A percentile compares a stretch with the other conserved stretches of the same genome.
Conservation (phyloP, 495 filamentous ascomycete species). For the Sporormia fimetaria region DNA sequence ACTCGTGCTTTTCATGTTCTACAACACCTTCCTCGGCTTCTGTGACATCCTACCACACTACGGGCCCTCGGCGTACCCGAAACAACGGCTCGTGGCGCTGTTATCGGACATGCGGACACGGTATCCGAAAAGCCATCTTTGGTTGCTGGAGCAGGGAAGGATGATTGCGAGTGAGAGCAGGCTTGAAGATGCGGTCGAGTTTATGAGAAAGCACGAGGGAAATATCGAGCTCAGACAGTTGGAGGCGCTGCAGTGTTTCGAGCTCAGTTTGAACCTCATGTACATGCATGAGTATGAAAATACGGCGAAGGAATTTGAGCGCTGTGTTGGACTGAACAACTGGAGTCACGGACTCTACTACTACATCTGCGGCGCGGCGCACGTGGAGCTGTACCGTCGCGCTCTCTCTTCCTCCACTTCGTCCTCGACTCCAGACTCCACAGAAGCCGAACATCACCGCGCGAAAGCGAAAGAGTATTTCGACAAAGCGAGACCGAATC, state of each 20-base stretch:
- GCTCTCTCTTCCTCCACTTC: slow-evolving; percentile 30
- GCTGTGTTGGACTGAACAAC: slow-evolving; percentile 70
- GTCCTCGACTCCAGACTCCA: slow-evolving; percentile 42
- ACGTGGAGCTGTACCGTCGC: slow-evolving; percentile 70
- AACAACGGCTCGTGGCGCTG: slow-evolving; percentile 53
- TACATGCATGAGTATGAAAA: slow-evolving; percentile 62
- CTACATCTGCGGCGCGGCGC: slow-evolving; percentile 68
- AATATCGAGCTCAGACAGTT: slow-evolving; percentile 76
- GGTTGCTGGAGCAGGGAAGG: slow-evolving; percentile 82
- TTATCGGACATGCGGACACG: slow-evolving; percentile 60
- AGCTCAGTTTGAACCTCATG: slow-evolving; percentile 67
- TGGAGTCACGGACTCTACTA: slow-evolving; percentile 89
- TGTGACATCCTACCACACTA: slow-evolving; percentile 72
- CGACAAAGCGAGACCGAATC: slow-evolving; percentile 56
- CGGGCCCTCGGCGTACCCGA: slow-evolving; percentile 56
- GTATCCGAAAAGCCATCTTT: slow-evolving; percentile 75
- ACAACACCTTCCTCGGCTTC: slow-evolving; percentile 73
- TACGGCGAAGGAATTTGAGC: slow-evolving; percentile 56
- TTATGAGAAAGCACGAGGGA: slow-evolving; percentile 44
- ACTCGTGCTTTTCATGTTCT: slow-evolving; percentile 69
- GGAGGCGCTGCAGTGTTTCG: slow-evolving; percentile 68
- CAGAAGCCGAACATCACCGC: slow-evolving; percentile 42
- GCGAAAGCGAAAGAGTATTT: slow-evolving; percentile 58
- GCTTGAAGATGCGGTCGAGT: slow-evolving; percentile 54
- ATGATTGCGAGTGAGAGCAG: slow-evolving; percentile 57